Base-by-base conservation (phyloP, 768 basidiomycete genomes). In the Hemileccinum impolitum region DNA sequence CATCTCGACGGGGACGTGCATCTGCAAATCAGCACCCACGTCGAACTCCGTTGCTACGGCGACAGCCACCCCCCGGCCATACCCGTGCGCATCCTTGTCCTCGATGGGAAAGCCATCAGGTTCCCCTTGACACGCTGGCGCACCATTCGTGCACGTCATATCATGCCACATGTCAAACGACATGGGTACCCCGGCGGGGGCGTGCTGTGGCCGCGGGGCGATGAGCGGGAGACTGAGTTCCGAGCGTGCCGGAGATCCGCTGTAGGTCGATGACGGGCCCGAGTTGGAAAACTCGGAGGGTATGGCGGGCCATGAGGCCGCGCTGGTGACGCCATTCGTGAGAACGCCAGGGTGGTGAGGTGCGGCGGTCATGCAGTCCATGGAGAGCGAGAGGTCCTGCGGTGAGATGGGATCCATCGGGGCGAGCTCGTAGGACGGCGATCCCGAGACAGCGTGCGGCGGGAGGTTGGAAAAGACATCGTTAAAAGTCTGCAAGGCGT, bases 211-310 rank as follows among this genome's bases (percentile, higher is more conserved):
- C 18, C 55, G 60, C 1, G 66, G 69, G 15, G 68, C 68, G 15
- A 56, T 19, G 17, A 70, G 23, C 0, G 67, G 67, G 0, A 68
- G 52, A 13, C 55, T 43, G 40, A 55, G 56, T 13, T 71, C 67
- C 3, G 68, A 63, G 0, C 52, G 67, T 0, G 68, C 60, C 0
- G 75, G 73, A 0, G 76, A 77, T 1, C 72, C 72, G 0, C 73
- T 70, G 56, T 76, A 77, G 6, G 67, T 61, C 2, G 76, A 73
- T 0, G 76, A 75, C 0, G 75, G 63, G 7, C 66, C 60, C 1
- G 74, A 72, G 28, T 58, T 45, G 2, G 58, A 6, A 6, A 60
- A 52, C 25, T 54, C 55, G 18, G 47, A 11, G 15, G 34, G 44
- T 58, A 57, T 21, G 11, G 30, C 39, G 6, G 40, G 17, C 60